Evolutionary conservation across 768 basidiomycete genomes (phyloP).

Genomic region (Tulasnella sp.): DNA sequence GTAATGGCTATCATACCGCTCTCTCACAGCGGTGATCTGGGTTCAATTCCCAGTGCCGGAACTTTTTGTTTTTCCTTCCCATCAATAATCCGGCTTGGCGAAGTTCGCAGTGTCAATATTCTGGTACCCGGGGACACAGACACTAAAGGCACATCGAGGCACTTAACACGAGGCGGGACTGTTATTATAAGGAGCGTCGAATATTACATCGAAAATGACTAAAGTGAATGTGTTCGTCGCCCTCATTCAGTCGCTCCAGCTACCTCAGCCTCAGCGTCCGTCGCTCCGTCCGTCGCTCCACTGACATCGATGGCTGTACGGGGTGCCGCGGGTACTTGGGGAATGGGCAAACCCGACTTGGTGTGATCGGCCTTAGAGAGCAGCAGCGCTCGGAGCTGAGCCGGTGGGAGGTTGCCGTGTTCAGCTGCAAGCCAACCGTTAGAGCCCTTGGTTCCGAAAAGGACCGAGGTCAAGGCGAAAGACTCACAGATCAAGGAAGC

Average conservation of each 20-base stretch:
- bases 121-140: no score
- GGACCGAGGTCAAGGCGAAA: neutral
- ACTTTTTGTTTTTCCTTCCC: neutral
- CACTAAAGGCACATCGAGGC: no score
- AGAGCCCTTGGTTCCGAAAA: neutral
- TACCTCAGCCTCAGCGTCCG: neutral
- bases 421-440: neutral
- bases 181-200: no score
- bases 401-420: constrained; percentile 14
- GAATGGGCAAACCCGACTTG: neutral
- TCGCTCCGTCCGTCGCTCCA: neutral
- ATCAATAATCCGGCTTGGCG: no score
- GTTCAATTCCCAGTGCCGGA: constrained; percentile 17
- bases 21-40: constrained; percentile 19
- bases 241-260: neutral
- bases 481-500: constrained; percentile 20
- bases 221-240: neutral
- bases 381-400: neutral
- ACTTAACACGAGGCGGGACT: no score
- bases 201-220: no score
- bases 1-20: constrained; percentile 21
- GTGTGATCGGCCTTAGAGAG: neutral
- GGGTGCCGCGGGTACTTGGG: neutral
- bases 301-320: neutral
- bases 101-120: no score